Conservation (phyloP, 805 yeast genomes). For the Spathaspora hagerdaliae region DNA sequence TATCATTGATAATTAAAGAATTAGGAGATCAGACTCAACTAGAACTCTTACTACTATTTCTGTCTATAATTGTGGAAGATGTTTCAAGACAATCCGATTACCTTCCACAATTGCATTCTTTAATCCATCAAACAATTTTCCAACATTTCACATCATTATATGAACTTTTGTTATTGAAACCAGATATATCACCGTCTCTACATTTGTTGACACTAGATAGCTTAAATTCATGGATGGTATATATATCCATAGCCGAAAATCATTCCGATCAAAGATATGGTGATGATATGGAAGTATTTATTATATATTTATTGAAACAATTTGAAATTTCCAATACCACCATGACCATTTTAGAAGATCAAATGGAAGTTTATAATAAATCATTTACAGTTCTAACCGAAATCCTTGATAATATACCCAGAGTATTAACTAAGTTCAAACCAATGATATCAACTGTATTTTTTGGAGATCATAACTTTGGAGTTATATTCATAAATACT, state of each 20-base stretch:
- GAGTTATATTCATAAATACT: conserved; percentile 32
- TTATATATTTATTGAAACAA: conserved; percentile 17
- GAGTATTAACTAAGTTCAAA: conserved; percentile 33
- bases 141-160: conserved; percentile 15
- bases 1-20: neutral
- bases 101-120: conserved; percentile 31
- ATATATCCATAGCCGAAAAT: conserved; percentile 32
- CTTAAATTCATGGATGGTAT: conserved; percentile 33
- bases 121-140: conserved; percentile 33
- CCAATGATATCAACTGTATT: conserved; percentile 27
- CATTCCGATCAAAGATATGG: conserved; percentile 28
- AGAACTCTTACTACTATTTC: conserved; percentile 25
- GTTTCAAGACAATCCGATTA: conserved; percentile 29
- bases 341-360: neutral
- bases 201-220: conserved; percentile 18
- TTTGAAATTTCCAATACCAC: conserved; percentile 2
- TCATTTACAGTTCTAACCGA: conserved; percentile 38
- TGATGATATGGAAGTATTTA: conserved; percentile 19
- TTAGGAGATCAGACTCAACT: conserved; percentile 10
- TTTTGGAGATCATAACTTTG: conserved; percentile 42
- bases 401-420: conserved; percentile 42
- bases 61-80: conserved; percentile 52
- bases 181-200: conserved; percentile 5
- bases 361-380: conserved; percentile 16
- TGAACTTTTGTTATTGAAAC: conserved; percentile 11